phyloP scores from a whole-genome alignment of 139 green algal genomes.

The Nannochloris sp. region DNA sequence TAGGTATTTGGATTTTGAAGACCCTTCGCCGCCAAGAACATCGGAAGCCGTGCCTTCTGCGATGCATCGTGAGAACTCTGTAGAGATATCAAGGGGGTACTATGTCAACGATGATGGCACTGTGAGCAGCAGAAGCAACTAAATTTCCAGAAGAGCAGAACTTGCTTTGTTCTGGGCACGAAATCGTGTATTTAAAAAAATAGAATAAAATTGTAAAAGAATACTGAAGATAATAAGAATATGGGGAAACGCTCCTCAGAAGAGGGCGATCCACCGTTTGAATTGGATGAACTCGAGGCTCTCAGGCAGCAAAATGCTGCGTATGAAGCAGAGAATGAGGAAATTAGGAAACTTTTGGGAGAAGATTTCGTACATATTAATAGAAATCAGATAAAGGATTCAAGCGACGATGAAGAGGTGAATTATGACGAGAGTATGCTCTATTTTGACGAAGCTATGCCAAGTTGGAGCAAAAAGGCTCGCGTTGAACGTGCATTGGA shows the following conservation, averaged over 20 bases:
- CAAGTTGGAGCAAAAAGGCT: not conserved
- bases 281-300: not conserved
- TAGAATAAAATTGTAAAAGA: too few relatives aligned
- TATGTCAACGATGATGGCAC: slow-evolving; percentile 9
- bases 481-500: not conserved
- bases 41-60: not conserved
- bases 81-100: not conserved
- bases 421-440: not conserved
- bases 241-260: too few relatives aligned
- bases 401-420: not conserved
- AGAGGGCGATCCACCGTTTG: too few relatives aligned
- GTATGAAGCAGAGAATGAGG: not conserved
- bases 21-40: not conserved
- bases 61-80: not conserved
- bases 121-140: not conserved
- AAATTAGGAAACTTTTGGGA: not conserved
- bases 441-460: not conserved
- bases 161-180: too few relatives aligned
- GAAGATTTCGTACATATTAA: not conserved
- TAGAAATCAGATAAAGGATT: not conserved
- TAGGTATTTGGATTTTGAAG: slow-evolving; percentile 23
- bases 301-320: not conserved
- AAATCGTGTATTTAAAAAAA: too few relatives aligned
- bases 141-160: too few relatives aligned
- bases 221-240: too few relatives aligned